phyloP scores from a whole-genome alignment of 495 filamentous ascomycete species.

The Aspergillus carlsbadensis region DNA sequence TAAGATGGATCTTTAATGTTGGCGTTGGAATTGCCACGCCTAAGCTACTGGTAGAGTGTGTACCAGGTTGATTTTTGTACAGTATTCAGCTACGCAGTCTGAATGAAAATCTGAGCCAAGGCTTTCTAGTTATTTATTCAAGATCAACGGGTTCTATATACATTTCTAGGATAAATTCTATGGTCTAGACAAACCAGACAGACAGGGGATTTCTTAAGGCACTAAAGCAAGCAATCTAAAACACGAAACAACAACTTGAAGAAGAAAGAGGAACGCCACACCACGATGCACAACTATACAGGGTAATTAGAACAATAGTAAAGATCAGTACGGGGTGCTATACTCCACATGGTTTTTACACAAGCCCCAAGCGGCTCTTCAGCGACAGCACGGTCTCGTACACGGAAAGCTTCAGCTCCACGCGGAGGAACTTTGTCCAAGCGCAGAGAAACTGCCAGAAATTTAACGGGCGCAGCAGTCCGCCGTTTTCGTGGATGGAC shows the following conservation, averaged over 20 bases:
- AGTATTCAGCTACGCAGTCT: too few species aligned
- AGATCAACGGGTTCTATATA: slow-evolving; percentile 3
- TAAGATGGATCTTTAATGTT: background rate
- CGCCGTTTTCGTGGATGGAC: slow-evolving; percentile 56
- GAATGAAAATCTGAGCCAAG: background rate
- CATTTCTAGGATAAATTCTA: slow-evolving; percentile 3
- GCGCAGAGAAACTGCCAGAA: slow-evolving; percentile 54
- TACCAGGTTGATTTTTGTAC: too few species aligned
- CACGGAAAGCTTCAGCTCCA: slow-evolving; percentile 60
- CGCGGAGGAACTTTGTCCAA: slow-evolving; percentile 57
- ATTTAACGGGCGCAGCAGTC: slow-evolving; percentile 54
- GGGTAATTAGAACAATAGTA: slow-evolving; percentile 1
- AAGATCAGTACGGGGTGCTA: background rate
- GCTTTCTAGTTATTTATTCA: background rate
- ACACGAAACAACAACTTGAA: background rate
- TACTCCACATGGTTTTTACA: background rate
- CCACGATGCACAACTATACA: slow-evolving; percentile 1
- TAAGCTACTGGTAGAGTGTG: background rate
- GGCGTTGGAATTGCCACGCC: background rate
- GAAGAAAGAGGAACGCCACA: background rate
- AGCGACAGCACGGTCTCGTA: slow-evolving; percentile 57
- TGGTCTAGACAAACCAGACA: background rate
- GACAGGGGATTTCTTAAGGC: background rate
- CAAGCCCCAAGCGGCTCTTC: slow-evolving; percentile 40
- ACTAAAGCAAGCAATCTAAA: background rate